These are phyloP conservation scores for Spirogloea muscicola DNA, from an alignment of 139 green algal genomes.

Conservation along the genomic window DNA sequence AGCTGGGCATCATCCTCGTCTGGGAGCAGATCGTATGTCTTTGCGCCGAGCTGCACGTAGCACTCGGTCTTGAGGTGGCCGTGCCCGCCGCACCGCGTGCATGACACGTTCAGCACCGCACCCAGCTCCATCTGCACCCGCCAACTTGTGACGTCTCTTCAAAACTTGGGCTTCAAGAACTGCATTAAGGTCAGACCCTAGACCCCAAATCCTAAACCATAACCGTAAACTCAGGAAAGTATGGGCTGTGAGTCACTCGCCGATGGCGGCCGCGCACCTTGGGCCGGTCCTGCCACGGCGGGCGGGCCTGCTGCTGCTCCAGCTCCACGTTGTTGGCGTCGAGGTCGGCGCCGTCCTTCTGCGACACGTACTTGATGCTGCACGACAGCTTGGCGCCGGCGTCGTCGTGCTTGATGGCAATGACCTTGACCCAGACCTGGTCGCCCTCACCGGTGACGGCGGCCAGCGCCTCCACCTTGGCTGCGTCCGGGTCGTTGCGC, in stretches of 20 bases:
- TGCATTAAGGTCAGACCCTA: too few species aligned
- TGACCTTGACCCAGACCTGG: constrained; percentile 59
- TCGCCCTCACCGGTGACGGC: constrained; percentile 62
- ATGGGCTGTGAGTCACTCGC: neutral
- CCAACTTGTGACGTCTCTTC: neutral
- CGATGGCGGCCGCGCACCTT: constrained; percentile 1
- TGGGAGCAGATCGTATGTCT: constrained; percentile 28
- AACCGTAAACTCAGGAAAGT: too few species aligned
- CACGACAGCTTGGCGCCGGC: constrained; percentile 58
- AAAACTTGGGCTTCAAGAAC: neutral
- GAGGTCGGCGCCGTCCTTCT: constrained; percentile 58
- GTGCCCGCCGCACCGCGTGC: constrained; percentile 37
- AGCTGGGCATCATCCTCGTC: constrained; percentile 8
- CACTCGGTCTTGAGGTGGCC: constrained; percentile 44
- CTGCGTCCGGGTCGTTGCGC: too few species aligned
- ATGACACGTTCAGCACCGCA: constrained; percentile 34
- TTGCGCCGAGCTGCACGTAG: constrained; percentile 7
- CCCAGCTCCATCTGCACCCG: constrained; percentile 34
- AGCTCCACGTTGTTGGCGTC: constrained; percentile 51
- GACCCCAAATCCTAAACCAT: too few species aligned
- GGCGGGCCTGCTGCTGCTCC: constrained; percentile 9
- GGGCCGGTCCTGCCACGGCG: neutral
- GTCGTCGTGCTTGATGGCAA: constrained; percentile 15
- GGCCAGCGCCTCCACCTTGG: constrained; percentile 59
- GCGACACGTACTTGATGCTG: constrained; percentile 68